phyloP scores from a whole-genome alignment of 2,329 filamentous ascomycete species.

The Thelonectria blattea region DNA sequence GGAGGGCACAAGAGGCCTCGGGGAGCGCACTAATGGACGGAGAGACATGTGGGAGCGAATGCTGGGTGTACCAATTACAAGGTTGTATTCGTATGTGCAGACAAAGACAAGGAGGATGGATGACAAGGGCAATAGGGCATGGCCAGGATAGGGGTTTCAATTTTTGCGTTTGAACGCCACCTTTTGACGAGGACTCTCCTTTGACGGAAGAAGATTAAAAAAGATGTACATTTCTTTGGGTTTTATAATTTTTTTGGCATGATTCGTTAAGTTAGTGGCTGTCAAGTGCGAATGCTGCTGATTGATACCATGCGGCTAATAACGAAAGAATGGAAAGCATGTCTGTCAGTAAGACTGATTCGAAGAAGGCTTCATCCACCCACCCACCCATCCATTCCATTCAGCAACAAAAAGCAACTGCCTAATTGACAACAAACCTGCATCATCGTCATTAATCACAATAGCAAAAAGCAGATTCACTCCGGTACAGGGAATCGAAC shows the following conservation, averaged over 20 bases:
- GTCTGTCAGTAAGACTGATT: too few species aligned
- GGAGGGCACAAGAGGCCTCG: slow-evolving; percentile 51
- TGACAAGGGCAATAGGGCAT: slow-evolving; percentile 19
- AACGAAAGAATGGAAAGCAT: too few species aligned
- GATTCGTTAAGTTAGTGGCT: too few species aligned
- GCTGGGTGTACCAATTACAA: slow-evolving; percentile 26
- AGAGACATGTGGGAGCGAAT: slow-evolving; percentile 14
- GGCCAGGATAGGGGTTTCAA: slow-evolving; percentile 23
- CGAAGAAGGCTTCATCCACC: too few species aligned
- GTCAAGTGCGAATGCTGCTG: too few species aligned
- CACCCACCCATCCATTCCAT: too few species aligned
- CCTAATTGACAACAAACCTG: too few species aligned
- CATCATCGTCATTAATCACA: too few species aligned
- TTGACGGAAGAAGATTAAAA: slow-evolving; percentile 30
- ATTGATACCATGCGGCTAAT: too few species aligned
- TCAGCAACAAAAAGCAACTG: too few species aligned
- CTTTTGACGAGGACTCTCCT: slow-evolving; percentile 32
- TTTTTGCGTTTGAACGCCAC: slow-evolving; percentile 23
- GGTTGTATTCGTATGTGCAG: slow-evolving; percentile 29
- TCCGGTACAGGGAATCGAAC: slow-evolving; percentile 2
- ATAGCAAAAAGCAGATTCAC: not conserved
- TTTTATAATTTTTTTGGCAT: not conserved
- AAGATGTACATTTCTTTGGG: slow-evolving; percentile 27
- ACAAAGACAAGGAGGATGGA: not conserved
- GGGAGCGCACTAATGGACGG: slow-evolving; percentile 44